These are phyloP conservation scores for Neonectria magnoliae DNA, from an alignment of 2,329 filamentous ascomycete species.

Conservation along the genomic window DNA sequence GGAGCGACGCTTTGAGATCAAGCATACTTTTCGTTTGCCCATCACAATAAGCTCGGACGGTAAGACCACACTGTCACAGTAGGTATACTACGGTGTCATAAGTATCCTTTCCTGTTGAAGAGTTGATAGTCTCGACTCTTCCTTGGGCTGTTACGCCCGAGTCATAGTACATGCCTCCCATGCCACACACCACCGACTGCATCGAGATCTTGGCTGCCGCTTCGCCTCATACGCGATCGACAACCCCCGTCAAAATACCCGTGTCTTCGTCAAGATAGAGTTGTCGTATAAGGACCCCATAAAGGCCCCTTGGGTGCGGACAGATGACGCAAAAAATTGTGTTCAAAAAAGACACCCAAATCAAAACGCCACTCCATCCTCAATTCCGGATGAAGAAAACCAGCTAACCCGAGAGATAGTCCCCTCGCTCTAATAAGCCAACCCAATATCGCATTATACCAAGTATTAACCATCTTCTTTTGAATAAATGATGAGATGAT, in stretches of 20 bases:
- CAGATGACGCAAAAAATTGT: constrained; percentile 4
- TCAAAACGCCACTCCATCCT: constrained; percentile 27
- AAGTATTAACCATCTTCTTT: constrained; percentile 7
- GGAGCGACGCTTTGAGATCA: not conserved
- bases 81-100: not conserved
- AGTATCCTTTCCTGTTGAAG: not conserved
- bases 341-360: constrained; percentile 14
- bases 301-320: not conserved
- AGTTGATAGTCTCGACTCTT: not conserved
- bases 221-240: not conserved
- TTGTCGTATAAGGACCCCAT: not conserved
- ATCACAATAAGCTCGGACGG: constrained; percentile 10
- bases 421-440: constrained; percentile 17
- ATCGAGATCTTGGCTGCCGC: not conserved
- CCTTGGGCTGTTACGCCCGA: not conserved
- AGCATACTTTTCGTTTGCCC: constrained; percentile 4
- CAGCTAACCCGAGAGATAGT: constrained; percentile 16
- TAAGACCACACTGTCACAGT: not conserved
- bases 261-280: not conserved
- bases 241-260: not conserved
- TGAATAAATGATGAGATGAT: constrained; percentile 5
- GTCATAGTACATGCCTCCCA: too few species aligned
- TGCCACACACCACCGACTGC: not conserved
- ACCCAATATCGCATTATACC: constrained; percentile 7
- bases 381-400: constrained; percentile 23